These are phyloP conservation scores for Hanseniaspora taiwanica DNA, from an alignment of 805 yeast species.

Conservation along the genomic window DNA sequence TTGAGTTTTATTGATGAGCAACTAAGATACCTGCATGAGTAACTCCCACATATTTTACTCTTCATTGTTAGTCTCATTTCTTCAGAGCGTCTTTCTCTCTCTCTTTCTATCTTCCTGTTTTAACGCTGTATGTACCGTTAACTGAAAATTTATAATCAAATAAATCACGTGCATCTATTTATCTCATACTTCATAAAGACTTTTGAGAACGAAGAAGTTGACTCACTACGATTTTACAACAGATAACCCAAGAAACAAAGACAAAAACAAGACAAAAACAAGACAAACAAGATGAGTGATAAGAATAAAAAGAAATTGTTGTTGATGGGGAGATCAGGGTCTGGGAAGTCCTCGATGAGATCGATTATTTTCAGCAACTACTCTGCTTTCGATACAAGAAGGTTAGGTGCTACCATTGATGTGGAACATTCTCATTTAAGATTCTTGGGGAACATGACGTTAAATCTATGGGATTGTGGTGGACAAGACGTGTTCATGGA, in stretches of 20 bases:
- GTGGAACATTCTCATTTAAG: constrained; percentile 95
- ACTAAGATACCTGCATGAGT: neutral
- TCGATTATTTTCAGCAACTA: constrained; percentile 91
- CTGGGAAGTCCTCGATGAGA: constrained; percentile 96
- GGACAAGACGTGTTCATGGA: constrained; percentile 97
- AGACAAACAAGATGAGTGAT: neutral
- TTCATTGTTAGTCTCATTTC: too few species aligned
- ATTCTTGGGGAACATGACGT: constrained; percentile 87
- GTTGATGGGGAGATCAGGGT: constrained; percentile 85
- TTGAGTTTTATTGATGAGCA: neutral
- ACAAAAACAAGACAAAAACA: neutral
- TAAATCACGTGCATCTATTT: too few species aligned
- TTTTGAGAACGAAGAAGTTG: too few species aligned
- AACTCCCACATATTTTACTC: neutral
- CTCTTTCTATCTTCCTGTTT: too few species aligned
- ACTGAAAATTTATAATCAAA: too few species aligned
- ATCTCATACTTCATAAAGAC: too few species aligned
- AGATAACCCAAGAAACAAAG: neutral
- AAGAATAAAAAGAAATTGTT: constrained; percentile 44
- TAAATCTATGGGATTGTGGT: constrained; percentile 97
- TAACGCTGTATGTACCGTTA: too few species aligned
- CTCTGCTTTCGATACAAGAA: constrained; percentile 90
- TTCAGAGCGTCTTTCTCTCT: too few species aligned
- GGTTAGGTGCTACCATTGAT: constrained; percentile 94
- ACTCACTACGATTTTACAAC: neutral